Percentiles rank a stretch among this genome's conserved stretches.
Conservation (phyloP, 208 protist genomes). For the Acanthamoeba sp. region DNA sequence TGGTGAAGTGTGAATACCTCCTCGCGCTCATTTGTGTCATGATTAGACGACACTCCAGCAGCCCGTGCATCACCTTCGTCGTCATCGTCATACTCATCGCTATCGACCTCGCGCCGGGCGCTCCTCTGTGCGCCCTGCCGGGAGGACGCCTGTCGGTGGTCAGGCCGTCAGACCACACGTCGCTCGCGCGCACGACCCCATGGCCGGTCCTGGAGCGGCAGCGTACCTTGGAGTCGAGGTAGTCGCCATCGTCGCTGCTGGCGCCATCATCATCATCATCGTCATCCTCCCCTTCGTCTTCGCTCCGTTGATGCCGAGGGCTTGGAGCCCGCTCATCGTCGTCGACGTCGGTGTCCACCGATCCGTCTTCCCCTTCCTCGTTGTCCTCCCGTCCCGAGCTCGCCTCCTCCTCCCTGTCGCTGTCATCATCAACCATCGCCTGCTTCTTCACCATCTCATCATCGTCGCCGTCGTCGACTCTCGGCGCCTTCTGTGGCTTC, state of each 20-base stretch:
- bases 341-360: neutral
- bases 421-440: neutral
- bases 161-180: no score
- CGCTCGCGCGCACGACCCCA: no score
- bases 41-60: no score
- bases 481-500: neutral
- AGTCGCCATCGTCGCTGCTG: neutral
- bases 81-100: neutral
- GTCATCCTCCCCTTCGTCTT: neutral
- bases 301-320: no score
- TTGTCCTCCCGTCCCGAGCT: no score
- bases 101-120: neutral
- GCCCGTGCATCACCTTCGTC: neutral
- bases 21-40: neutral
- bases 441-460: neutral
- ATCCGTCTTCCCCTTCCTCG: neutral
- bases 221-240: neutral
- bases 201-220: no score
- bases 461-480: neutral
- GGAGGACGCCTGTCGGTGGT: no score
- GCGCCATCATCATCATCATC: neutral
- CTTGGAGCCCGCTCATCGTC: no score
- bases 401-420: neutral
- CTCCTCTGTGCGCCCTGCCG: neutral
- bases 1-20: neutral